These are phyloP conservation scores for Pascua guehoae DNA, from an alignment of 1,284 basidiomycete species.

Conservation along the genomic window DNA sequence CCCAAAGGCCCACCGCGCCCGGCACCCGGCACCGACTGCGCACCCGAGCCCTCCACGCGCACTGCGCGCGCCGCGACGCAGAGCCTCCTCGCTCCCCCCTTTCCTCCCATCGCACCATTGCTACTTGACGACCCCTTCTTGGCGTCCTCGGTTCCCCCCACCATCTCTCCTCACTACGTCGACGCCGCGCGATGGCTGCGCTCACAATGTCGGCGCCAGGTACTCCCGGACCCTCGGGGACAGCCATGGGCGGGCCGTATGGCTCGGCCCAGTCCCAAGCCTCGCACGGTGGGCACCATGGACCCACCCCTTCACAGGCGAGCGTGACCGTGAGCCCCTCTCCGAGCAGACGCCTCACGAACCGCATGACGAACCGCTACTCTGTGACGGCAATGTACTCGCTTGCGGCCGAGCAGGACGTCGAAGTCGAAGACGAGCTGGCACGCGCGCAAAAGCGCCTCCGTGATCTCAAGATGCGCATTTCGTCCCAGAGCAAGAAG, in stretches of 20 bases:
- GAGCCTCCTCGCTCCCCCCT: not conserved
- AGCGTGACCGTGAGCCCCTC: constrained; percentile 2
- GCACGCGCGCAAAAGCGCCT: constrained; percentile 95
- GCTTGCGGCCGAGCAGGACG: constrained; percentile 97
- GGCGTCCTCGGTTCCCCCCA: not conserved
- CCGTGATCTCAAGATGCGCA: constrained; percentile 92
- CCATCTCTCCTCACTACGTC: not conserved
- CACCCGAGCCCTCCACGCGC: too few relatives aligned
- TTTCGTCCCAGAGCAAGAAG: constrained; percentile 97
- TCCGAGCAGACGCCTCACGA: constrained; percentile 47
- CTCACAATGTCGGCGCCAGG: constrained; percentile 18
- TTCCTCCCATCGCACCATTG: not conserved
- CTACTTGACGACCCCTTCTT: not conserved
- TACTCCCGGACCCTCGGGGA: not conserved
- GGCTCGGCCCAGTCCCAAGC: too few relatives aligned
- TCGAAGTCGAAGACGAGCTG: constrained; percentile 96
- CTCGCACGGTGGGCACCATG: not conserved
- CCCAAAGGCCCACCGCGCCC: too few relatives aligned
- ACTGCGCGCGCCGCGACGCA: not conserved
- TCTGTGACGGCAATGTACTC: constrained; percentile 93
- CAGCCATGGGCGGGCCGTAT: too few relatives aligned
- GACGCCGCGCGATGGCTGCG: constrained; percentile 8
- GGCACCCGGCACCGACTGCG: too few relatives aligned
- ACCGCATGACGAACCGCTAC: constrained; percentile 93
- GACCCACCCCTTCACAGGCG: too few relatives aligned